Percentiles rank a stretch among this genome's conserved stretches.
phyloP scores from a whole-genome alignment of 495 filamentous ascomycete genomes.

The Aspergillus cavernicola region DNA sequence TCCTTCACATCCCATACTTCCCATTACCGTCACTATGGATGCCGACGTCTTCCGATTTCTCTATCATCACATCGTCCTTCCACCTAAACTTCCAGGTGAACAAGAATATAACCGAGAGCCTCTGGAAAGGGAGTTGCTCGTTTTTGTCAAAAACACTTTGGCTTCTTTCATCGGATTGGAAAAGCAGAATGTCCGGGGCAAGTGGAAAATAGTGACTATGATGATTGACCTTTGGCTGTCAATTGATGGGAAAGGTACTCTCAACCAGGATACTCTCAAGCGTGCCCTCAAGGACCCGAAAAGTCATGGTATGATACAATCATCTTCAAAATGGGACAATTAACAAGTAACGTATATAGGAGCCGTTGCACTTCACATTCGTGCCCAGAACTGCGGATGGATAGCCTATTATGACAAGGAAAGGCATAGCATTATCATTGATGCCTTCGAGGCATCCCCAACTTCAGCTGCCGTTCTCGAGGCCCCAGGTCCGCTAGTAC shows the following conservation, averaged over 20 bases:
- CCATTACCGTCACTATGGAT: slow-evolving; percentile 7
- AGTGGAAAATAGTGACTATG: not conserved
- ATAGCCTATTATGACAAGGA: slow-evolving; percentile 12
- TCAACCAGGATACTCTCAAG: slow-evolving; percentile 4
- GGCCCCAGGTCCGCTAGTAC: slow-evolving; percentile 5
- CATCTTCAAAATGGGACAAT: not conserved
- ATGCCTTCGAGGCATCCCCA: slow-evolving; percentile 19
- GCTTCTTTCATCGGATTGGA: slow-evolving; percentile 5
- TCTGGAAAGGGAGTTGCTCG: slow-evolving; percentile 7
- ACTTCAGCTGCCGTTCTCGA: slow-evolving; percentile 5
- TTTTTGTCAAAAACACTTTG: slow-evolving; percentile 3
- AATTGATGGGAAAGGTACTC: slow-evolving; percentile 9
- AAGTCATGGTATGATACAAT: slow-evolving; percentile 7
- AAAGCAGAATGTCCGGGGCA: not conserved
- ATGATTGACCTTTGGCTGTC: slow-evolving; percentile 15
- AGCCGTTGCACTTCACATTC: slow-evolving; percentile 15
- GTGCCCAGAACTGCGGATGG: slow-evolving; percentile 20
- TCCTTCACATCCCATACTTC: too few species aligned
- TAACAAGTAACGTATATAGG: slow-evolving; percentile 9
- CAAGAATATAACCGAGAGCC: not conserved
- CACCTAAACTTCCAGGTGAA: slow-evolving; percentile 10
- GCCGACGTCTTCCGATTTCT: slow-evolving; percentile 4
- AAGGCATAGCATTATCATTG: slow-evolving; percentile 13
- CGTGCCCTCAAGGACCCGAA: slow-evolving; percentile 3
- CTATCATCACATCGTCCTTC: slow-evolving; percentile 13